Evolutionary conservation across 768 basidiomycete genomes (phyloP).

Genomic region (Xerocomus potaroensis): DNA sequence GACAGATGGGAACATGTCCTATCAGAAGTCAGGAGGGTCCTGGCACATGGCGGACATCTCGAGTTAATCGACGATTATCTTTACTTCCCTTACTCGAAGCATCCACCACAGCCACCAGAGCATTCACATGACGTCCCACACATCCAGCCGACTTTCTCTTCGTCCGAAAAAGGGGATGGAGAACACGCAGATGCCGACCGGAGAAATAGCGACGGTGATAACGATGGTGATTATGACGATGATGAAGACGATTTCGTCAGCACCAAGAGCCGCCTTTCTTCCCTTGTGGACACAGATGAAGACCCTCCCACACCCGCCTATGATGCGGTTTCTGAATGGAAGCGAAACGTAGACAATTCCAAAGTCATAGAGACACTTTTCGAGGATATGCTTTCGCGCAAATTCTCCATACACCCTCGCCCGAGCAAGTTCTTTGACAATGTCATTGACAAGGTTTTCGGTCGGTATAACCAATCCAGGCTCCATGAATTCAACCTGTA

Average conservation of each 20-base stretch:
- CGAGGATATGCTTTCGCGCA: slow-evolving; percentile 50
- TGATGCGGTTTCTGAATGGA: slow-evolving; percentile 37
- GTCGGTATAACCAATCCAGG: slow-evolving; percentile 41
- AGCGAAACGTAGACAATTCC: slow-evolving; percentile 35
- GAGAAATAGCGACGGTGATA: neutral
- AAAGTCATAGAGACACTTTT: slow-evolving; percentile 55
- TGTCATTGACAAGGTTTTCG: slow-evolving; percentile 48
- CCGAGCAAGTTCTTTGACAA: slow-evolving; percentile 49
- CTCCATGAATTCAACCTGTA: slow-evolving; percentile 49
- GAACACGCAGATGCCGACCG: slow-evolving; percentile 19
- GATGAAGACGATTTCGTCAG: slow-evolving; percentile 31
- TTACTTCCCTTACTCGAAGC: slow-evolving; percentile 52
- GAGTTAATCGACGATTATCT: slow-evolving; percentile 75
- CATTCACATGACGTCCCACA: slow-evolving; percentile 1
- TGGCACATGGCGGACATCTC: slow-evolving; percentile 56
- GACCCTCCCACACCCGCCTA: slow-evolving; percentile 17
- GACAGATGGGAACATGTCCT: slow-evolving; percentile 58
- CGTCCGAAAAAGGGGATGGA: slow-evolving; percentile 16
- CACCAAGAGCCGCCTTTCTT: slow-evolving; percentile 28
- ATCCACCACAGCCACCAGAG: slow-evolving; percentile 15
- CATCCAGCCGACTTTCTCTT: slow-evolving; percentile 10
- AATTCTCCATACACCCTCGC: slow-evolving; percentile 48
- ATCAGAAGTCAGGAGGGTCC: slow-evolving; percentile 56
- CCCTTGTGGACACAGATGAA: slow-evolving; percentile 17
- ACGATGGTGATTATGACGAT: slow-evolving; percentile 24